phyloP scores from a whole-genome alignment of 306 rosid genomes.

The Pterocarpus macrocarpus region DNA sequence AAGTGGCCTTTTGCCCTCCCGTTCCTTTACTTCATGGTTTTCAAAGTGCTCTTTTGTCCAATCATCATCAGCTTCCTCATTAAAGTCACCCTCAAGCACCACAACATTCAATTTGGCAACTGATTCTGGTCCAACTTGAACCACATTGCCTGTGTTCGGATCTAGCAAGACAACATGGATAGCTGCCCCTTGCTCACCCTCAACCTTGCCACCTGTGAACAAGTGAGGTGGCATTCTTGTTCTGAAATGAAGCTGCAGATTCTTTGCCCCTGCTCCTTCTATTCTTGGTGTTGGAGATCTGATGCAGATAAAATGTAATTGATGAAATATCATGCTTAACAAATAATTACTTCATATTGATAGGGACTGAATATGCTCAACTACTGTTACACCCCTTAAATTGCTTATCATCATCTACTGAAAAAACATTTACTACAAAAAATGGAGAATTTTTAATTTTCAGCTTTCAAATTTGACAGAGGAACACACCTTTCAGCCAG shows the following conservation, averaged over 20 bases:
- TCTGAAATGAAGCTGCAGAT: constrained; percentile 74
- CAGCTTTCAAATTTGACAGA: constrained; percentile 13
- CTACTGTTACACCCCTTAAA: not conserved
- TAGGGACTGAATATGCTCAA: constrained; percentile 15
- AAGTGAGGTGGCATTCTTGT: constrained; percentile 93
- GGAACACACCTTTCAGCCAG: constrained; percentile 73
- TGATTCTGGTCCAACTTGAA: constrained; percentile 75
- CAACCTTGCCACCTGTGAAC: constrained; percentile 89
- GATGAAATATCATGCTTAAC: constrained; percentile 30
- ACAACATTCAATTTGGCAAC: constrained; percentile 74
- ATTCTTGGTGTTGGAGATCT: constrained; percentile 71
- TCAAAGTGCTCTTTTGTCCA: constrained; percentile 76
- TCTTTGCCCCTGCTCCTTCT: constrained; percentile 60
- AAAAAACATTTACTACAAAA: constrained; percentile 19
- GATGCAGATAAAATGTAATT: constrained; percentile 35
- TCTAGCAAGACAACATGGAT: constrained; percentile 75
- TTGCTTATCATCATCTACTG: constrained; percentile 25
- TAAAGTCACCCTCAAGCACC: constrained; percentile 89
- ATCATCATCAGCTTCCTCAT: constrained; percentile 67
- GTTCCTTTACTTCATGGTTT: constrained; percentile 78
- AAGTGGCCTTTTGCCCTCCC: constrained; percentile 90
- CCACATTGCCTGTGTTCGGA: constrained; percentile 59
- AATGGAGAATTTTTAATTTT: not conserved
- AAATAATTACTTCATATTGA: not conserved
- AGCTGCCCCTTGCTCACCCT: constrained; percentile 83